phyloP scores from a whole-genome alignment of 345 rosid species.

The Physaria fendleri region DNA sequence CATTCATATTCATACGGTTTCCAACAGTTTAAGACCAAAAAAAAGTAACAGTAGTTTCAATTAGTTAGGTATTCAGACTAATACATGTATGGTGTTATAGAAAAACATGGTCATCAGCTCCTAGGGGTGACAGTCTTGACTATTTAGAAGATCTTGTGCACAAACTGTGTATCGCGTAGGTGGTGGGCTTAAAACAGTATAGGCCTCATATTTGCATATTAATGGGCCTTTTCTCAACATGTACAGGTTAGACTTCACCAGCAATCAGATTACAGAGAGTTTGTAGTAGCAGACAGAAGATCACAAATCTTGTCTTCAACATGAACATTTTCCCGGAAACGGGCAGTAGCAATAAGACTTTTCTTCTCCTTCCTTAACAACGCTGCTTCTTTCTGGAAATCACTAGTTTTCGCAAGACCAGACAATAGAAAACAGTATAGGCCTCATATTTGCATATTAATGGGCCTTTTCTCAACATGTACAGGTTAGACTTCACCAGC shows the following conservation, averaged over 20 bases:
- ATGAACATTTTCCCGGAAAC: constrained; percentile 27
- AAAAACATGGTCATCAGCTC: not conserved
- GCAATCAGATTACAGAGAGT: not conserved
- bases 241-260: not conserved
- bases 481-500: too few relatives aligned
- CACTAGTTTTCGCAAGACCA: constrained; percentile 58
- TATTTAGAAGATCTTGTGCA: too few relatives aligned
- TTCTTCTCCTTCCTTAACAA: constrained; percentile 57
- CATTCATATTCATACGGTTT: not conserved
- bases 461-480: too few relatives aligned
- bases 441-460: too few relatives aligned
- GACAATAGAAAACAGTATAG: constrained; percentile 53
- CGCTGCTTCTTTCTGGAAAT: constrained; percentile 40
- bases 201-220: not conserved
- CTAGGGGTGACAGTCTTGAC: too few relatives aligned
- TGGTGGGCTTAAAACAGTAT: not conserved
- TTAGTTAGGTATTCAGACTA: not conserved
- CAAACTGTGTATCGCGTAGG: too few relatives aligned
- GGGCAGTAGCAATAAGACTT: constrained; percentile 31
- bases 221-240: constrained; percentile 1
- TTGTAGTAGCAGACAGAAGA: constrained; percentile 50
- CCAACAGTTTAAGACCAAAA: not conserved
- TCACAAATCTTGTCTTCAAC: constrained; percentile 58
- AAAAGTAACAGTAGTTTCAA: not conserved
- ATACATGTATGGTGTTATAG: not conserved